These are phyloP conservation scores for Calonectria hongkongensis DNA, from an alignment of 2,329 filamentous ascomycete genomes.

Conservation along the genomic window DNA sequence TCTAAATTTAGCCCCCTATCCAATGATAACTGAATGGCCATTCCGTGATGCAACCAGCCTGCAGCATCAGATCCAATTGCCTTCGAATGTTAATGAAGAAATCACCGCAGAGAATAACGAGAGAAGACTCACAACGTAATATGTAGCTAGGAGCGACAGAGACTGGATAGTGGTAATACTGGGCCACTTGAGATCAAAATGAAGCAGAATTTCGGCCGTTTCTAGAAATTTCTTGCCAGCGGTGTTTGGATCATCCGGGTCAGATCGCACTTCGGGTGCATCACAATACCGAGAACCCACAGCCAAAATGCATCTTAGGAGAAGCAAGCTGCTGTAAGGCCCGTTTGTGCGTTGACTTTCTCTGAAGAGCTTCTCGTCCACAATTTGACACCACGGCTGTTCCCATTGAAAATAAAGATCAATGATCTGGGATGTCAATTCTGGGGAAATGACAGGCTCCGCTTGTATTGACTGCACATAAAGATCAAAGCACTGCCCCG, in stretches of 20 bases:
- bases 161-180: constrained; percentile 62
- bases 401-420: constrained; percentile 62
- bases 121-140: constrained; percentile 50
- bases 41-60: constrained; percentile 61
- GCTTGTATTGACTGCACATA: constrained; percentile 15
- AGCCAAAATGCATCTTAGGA: constrained; percentile 60
- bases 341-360: constrained; percentile 53
- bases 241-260: constrained; percentile 58
- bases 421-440: constrained; percentile 50
- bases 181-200: constrained; percentile 53
- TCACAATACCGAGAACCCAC: constrained; percentile 60
- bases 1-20: constrained; percentile 64
- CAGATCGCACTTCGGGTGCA: constrained; percentile 55
- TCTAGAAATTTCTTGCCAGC: constrained; percentile 58
- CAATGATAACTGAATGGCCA: constrained; percentile 59
- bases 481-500: not conserved
- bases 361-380: constrained; percentile 61
- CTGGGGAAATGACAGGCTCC: constrained; percentile 37
- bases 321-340: constrained; percentile 56
- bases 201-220: constrained; percentile 50
- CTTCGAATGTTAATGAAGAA: constrained; percentile 41
- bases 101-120: not conserved
- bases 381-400: constrained; percentile 59
- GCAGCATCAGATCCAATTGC: constrained; percentile 60
- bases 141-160: constrained; percentile 57